Evolutionary conservation across 495 filamentous ascomycete genomes (phyloP).

Genomic region (Jackrogersella multiformis): DNA sequence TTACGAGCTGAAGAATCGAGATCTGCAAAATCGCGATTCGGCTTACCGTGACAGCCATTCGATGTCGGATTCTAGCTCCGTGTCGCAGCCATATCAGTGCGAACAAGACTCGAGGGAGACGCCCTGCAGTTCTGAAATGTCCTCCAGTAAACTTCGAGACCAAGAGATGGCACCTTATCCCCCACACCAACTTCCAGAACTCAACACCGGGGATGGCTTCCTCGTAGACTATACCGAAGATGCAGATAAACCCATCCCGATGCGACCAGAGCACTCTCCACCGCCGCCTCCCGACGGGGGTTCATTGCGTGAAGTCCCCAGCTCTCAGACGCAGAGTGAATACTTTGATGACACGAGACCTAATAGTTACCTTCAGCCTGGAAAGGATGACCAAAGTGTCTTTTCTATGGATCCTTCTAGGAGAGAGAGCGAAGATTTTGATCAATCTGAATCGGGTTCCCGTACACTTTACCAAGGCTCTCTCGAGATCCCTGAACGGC

Average conservation of each 20-base stretch:
- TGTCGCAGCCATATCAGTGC: slow-evolving; percentile 42
- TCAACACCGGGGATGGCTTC: slow-evolving; percentile 50
- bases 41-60: slow-evolving; percentile 41
- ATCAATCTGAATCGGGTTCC: slow-evolving; percentile 44
- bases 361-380: slow-evolving; percentile 51
- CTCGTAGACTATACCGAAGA: slow-evolving; percentile 40
- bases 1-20: slow-evolving; percentile 37
- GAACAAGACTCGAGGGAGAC: slow-evolving; percentile 30
- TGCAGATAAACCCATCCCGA: slow-evolving; percentile 41
- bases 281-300: slow-evolving; percentile 42
- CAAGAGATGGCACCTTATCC: slow-evolving; percentile 23
- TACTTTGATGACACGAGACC: slow-evolving; percentile 55
- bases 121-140: slow-evolving; percentile 34
- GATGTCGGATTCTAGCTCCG: slow-evolving; percentile 43
- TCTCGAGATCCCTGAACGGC: slow-evolving; percentile 47
- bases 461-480: slow-evolving; percentile 50
- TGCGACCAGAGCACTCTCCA: slow-evolving; percentile 50
- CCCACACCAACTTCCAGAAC: slow-evolving; percentile 51
- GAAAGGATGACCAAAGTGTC: slow-evolving; percentile 43
- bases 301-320: slow-evolving; percentile 37
- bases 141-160: slow-evolving; percentile 31
- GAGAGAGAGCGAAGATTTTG: slow-evolving; percentile 48
- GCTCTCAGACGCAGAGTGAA: slow-evolving; percentile 44
- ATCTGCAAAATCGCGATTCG: slow-evolving; percentile 40
- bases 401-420: slow-evolving; percentile 43